Evolutionary conservation across 108 stramenopile species (phyloP).

Genomic region (Parmales sp.): DNA sequence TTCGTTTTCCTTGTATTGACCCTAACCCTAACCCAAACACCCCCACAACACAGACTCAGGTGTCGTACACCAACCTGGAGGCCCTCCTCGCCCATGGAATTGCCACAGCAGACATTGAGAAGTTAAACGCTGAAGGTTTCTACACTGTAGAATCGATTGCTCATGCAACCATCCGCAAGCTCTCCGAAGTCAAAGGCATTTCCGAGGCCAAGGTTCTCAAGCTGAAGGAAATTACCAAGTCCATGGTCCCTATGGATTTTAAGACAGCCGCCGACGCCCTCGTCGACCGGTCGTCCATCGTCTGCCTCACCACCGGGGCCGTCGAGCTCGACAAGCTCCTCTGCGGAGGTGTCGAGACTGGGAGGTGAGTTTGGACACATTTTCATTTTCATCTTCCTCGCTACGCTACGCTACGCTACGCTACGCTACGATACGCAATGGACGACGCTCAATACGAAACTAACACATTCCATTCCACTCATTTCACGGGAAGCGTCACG

Average conservation of each 20-base stretch:
- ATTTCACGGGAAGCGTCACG: conserved; percentile 91
- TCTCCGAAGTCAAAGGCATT: conserved; percentile 93
- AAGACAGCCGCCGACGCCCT: conserved; percentile 86
- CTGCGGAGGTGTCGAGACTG: conserved; percentile 96
- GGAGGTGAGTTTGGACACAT: no score
- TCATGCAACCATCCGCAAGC: conserved; percentile 69
- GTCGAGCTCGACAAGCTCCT: conserved; percentile 92
- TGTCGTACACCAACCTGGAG: conserved; percentile 58
- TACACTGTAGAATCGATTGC: conserved; percentile 86
- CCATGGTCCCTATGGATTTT: conserved; percentile 93
- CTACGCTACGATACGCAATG: no score
- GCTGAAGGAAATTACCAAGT: conserved; percentile 87
- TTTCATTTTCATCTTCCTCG: no score
- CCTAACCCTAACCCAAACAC: no score
- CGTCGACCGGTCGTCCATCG: conserved; percentile 71
- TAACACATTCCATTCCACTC: no score
- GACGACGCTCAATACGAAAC: no score
- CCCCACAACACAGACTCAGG: conserved; percentile 24
- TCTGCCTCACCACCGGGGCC: conserved; percentile 86
- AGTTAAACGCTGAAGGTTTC: conserved; percentile 88
- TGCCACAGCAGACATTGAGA: conserved; percentile 85
- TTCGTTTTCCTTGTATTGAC: no score
- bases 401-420: no score
- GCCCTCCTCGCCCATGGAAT: conserved; percentile 88
- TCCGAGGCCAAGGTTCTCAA: conserved; percentile 88